Percentiles rank a stretch among this genome's conserved stretches.
These are phyloP conservation scores for Colletotrichum euphorbiae DNA, from an alignment of 2,329 filamentous ascomycete genomes.

Conservation along the genomic window DNA sequence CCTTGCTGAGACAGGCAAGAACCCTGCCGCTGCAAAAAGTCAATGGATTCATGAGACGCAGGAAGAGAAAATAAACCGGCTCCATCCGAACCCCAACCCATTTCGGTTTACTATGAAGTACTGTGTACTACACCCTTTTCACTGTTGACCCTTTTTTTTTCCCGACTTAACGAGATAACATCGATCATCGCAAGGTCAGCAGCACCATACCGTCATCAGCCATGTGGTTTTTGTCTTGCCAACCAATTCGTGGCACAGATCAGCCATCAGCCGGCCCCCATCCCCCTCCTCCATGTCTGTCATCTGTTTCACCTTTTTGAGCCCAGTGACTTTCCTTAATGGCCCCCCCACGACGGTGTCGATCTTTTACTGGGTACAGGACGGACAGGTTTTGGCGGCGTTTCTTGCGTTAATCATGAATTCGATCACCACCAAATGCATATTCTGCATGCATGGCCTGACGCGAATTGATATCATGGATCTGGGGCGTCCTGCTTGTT, in stretches of 20 bases:
- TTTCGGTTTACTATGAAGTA: no score
- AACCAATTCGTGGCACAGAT: conserved; percentile 27
- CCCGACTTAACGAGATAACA: not conserved
- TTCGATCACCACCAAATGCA: conserved; percentile 17
- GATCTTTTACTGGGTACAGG: conserved; percentile 9
- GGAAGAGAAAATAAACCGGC: not conserved
- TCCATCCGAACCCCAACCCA: not conserved
- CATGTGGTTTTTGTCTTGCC: conserved; percentile 15
- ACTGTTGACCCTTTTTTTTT: not conserved
- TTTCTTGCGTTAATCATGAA: not conserved
- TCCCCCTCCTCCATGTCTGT: conserved; percentile 28
- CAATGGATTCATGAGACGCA: not conserved
- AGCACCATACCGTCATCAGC: conserved; percentile 31
- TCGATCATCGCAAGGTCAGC: conserved; percentile 5
- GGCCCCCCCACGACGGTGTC: conserved; percentile 1
- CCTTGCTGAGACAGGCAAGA: not conserved
- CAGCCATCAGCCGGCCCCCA: not conserved
- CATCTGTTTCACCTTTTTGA: conserved; percentile 35
- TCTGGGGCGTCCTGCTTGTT: not conserved
- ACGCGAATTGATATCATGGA: conserved; percentile 28
- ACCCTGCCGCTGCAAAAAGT: not conserved
- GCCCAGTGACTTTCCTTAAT: conserved; percentile 9
- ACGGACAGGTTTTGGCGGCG: not conserved
- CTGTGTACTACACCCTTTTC: no score
- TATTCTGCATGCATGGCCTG: conserved; percentile 19